A percentile compares a stretch with the other conserved stretches of the same genome.
Conservation (phyloP, 2,329 filamentous ascomycete species). For the Diaporthe aspalathi region DNA sequence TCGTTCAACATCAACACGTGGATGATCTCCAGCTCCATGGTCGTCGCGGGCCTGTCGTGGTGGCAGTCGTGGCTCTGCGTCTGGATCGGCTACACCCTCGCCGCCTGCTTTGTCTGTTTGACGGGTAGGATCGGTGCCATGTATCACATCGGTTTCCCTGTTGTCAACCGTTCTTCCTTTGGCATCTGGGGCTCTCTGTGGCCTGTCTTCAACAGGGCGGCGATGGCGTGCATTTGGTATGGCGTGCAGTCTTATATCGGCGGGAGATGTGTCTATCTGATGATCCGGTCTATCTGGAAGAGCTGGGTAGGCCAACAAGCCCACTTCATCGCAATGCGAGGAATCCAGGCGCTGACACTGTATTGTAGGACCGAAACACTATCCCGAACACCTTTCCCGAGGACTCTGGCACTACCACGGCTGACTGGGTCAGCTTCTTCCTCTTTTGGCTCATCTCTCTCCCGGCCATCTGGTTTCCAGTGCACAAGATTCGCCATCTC, state of each 20-base stretch:
- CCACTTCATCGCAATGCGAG: background rate
- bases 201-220: conserved; percentile 91
- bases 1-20: conserved; percentile 92
- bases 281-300: conserved; percentile 88
- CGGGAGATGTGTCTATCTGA: conserved; percentile 84
- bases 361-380: conserved; percentile 57
- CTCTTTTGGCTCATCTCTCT: conserved; percentile 86
- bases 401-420: conserved; percentile 77
- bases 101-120: conserved; percentile 78
- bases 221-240: conserved; percentile 88
- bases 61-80: conserved; percentile 94
- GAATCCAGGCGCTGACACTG: conserved; percentile 31
- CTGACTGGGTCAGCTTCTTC: conserved; percentile 84
- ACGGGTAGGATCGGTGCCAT: conserved; percentile 87
- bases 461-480: conserved; percentile 89
- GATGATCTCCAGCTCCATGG: conserved; percentile 92
- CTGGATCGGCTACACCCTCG: conserved; percentile 85
- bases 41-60: conserved; percentile 82
- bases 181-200: conserved; percentile 91
- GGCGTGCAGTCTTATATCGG: conserved; percentile 89
- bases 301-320: conserved; percentile 61
- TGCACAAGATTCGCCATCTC: conserved; percentile 87
- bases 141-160: conserved; percentile 91
- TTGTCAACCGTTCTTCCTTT: conserved; percentile 81
- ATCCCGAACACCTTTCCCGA: conserved; percentile 75